Percentiles rank a stretch among this genome's conserved stretches.
Evolutionary conservation across 2,329 filamentous ascomycete species (phyloP).

Genomic region (Neoscytalidium dimidiatum): DNA sequence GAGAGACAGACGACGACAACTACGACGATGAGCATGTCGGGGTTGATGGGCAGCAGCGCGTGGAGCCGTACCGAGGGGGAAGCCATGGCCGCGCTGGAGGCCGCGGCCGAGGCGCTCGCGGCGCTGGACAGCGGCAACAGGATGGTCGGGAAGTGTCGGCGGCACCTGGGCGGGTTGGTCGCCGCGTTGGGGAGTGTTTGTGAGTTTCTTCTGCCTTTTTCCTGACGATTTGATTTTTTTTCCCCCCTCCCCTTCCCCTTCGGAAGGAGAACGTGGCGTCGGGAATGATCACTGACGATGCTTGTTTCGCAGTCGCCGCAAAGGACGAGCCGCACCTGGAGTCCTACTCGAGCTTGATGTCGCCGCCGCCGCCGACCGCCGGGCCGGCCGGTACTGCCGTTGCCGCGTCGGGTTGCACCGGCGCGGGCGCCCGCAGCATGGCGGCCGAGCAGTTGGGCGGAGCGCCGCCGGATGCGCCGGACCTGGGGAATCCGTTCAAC

Average conservation of each 20-base stretch:
- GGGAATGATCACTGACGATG: too few relatives aligned
- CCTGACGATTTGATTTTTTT: background rate
- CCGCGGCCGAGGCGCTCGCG: constrained; percentile 27
- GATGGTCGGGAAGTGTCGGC: constrained; percentile 33
- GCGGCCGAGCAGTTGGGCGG: too few relatives aligned
- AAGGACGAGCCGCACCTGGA: background rate
- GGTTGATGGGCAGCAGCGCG: constrained; percentile 20
- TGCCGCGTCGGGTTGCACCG: too few relatives aligned
- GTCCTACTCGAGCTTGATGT: background rate
- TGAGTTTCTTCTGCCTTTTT: background rate
- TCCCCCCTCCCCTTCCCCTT: background rate
- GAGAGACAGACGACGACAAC: too few relatives aligned
- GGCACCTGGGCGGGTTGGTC: constrained; percentile 30
- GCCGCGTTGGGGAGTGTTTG: background rate
- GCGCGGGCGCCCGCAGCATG: too few relatives aligned
- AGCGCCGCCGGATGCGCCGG: too few relatives aligned
- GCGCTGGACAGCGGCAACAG: constrained; percentile 33
- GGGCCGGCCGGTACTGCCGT: background rate
- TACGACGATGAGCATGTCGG: background rate
- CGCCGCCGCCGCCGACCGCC: background rate
- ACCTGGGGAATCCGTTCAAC: background rate
- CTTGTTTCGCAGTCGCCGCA: background rate
- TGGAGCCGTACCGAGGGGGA: background rate
- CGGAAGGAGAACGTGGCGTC: too few relatives aligned
- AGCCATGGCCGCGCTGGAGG: constrained; percentile 22